Percentiles rank a stretch among this genome's conserved stretches.
phyloP scores from a whole-genome alignment of 306 rosid species.

The Lotus japonicus region DNA sequence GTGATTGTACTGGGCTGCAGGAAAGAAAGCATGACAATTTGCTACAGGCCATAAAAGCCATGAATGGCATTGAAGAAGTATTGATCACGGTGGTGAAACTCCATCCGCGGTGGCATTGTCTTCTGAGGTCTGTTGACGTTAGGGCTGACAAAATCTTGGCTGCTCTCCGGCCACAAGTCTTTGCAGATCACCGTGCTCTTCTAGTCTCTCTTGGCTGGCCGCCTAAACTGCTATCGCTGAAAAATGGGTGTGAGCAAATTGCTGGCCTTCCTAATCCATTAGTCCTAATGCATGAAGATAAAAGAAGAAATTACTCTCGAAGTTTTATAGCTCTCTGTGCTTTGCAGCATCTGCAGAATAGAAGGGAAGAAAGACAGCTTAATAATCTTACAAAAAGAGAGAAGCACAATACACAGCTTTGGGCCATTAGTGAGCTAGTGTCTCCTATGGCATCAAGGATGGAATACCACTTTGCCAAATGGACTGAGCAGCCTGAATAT shows the following conservation, averaged over 20 bases:
- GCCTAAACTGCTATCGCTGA: slow-evolving; percentile 48
- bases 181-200: slow-evolving; percentile 71
- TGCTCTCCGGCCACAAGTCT: slow-evolving; percentile 58
- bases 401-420: slow-evolving; percentile 38
- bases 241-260: slow-evolving; percentile 26
- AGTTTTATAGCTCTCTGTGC: slow-evolving; percentile 70
- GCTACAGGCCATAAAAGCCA: slow-evolving; percentile 51
- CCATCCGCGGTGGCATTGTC: slow-evolving; percentile 51
- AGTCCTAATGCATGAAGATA: slow-evolving; percentile 56
- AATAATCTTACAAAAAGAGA: slow-evolving; percentile 32
- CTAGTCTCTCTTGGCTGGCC: slow-evolving; percentile 81
- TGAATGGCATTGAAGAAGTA: slow-evolving; percentile 55
- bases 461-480: slow-evolving; percentile 63
- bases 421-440: slow-evolving; percentile 73
- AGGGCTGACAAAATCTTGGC: slow-evolving; percentile 56
- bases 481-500: slow-evolving; percentile 69
- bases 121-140: slow-evolving; percentile 51
- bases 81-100: slow-evolving; percentile 26
- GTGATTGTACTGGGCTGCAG: slow-evolving; percentile 30
- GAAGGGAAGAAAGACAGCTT: slow-evolving; percentile 45
- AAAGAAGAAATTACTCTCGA: slow-evolving; percentile 43
- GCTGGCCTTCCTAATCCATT: slow-evolving; percentile 50
- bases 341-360: slow-evolving; percentile 61
- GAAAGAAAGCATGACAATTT: slow-evolving; percentile 55
- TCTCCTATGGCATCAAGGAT: slow-evolving; percentile 68